A percentile compares a stretch with the other conserved stretches of the same genome.
Conservation (phyloP, 768 basidiomycete genomes). For the Mycena maculata region DNA sequence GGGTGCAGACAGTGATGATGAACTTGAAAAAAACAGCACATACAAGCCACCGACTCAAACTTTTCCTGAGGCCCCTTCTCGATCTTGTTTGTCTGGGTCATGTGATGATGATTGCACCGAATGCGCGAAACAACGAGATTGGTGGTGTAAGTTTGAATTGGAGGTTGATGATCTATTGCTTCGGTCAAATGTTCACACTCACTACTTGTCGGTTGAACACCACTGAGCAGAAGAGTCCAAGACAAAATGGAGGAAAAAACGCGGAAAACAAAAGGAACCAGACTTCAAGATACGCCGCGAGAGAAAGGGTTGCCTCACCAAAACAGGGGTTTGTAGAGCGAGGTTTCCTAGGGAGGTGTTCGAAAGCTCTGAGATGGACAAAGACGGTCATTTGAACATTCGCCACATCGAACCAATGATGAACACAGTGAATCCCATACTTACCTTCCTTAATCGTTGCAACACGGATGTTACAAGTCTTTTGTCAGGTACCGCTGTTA, state of each 20-base stretch:
- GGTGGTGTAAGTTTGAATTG: not conserved
- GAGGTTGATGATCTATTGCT: not conserved
- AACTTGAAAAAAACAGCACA: not conserved
- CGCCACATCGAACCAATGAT: not conserved
- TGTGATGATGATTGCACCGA: not conserved
- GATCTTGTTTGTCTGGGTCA: not conserved
- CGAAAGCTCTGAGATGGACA: constrained; percentile 30
- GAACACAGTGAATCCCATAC: not conserved
- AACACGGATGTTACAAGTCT: constrained; percentile 7
- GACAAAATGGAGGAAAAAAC: not conserved
- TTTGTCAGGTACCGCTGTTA: not conserved
- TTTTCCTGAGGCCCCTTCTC: constrained; percentile 34
- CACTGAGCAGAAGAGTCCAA: not conserved
- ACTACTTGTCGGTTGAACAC: not conserved
- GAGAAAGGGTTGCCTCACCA: not conserved
- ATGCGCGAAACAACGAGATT: not conserved
- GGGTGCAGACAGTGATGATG: not conserved
- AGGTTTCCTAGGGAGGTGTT: constrained; percentile 8
- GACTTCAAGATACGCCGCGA: not conserved
- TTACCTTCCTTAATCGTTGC: not conserved
- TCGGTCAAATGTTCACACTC: not conserved
- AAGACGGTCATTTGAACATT: constrained; percentile 16
- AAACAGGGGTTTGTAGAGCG: not conserved
- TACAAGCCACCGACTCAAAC: constrained; percentile 35
- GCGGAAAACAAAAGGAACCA: not conserved